A percentile compares a stretch with the other conserved stretches of the same genome.
Conservation (phyloP, 208 protist genomes). For the Blastocrithidia nonstop region DNA sequence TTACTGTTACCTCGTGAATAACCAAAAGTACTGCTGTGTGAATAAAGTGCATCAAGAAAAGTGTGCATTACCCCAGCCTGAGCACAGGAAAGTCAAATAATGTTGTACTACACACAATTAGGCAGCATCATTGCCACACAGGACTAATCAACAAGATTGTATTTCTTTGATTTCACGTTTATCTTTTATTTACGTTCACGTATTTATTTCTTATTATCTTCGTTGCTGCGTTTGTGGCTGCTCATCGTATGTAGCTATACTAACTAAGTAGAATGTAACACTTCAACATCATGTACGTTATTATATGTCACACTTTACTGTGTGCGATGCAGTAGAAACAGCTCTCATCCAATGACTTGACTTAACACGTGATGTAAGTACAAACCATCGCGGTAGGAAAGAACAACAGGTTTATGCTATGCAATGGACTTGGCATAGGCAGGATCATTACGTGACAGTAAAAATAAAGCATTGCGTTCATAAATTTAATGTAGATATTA, state of each 20-base stretch:
- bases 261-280: background rate
- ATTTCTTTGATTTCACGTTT: background rate
- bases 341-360: constrained; percentile 31
- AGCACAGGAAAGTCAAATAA: constrained; percentile 23
- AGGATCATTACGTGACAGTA: constrained; percentile 9
- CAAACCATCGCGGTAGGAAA: constrained; percentile 30
- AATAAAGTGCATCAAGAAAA: constrained; percentile 24
- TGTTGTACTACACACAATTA: constrained; percentile 41
- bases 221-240: background rate
- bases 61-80: constrained; percentile 21
- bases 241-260: background rate
- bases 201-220: background rate
- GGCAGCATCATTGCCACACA: constrained; percentile 37
- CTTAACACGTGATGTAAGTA: constrained; percentile 17
- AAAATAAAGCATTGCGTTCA: constrained; percentile 10
- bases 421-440: constrained; percentile 4
- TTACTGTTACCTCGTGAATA: too few species aligned
- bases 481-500: too few species aligned
- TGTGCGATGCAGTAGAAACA: constrained; percentile 12
- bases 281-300: background rate
- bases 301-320: background rate
- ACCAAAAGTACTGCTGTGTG: too few species aligned
- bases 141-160: constrained; percentile 10
- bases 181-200: background rate
- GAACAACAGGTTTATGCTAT: constrained; percentile 5